phyloP scores from a whole-genome alignment of 345 rosid genomes.

The Chamaenerion angustifolium region DNA sequence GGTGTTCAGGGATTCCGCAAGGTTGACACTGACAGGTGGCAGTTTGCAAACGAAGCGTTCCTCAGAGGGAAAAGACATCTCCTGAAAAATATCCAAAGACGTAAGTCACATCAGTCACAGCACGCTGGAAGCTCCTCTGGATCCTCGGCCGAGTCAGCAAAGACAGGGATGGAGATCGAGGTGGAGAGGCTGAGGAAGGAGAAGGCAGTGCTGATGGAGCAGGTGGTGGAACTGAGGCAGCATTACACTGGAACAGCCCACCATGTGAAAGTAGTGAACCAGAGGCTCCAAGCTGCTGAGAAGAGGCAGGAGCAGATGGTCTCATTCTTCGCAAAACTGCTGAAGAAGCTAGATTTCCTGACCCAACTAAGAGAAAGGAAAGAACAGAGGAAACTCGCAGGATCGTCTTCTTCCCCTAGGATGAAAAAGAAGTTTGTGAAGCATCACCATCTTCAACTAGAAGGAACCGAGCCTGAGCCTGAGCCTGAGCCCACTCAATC shows the following conservation, averaged over 20 bases:
- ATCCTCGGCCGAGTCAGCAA: conserved; percentile 27
- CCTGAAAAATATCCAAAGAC: conserved; percentile 71
- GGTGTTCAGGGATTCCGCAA: conserved; percentile 69
- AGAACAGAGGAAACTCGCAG: conserved; percentile 25
- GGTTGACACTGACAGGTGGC: conserved; percentile 85
- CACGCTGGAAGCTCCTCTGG: conserved; percentile 39
- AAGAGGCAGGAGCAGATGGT: conserved; percentile 67
- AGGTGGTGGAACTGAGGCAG: conserved; percentile 47
- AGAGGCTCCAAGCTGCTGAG: conserved; percentile 56
- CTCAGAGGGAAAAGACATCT: conserved; percentile 68
- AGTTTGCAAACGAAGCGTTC: conserved; percentile 83
- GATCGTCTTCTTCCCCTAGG: conserved; percentile 15
- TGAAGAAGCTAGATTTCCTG: conserved; percentile 46
- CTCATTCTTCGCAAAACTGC: conserved; percentile 58
- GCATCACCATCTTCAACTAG: conserved; percentile 30
- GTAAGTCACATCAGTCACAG: conserved; percentile 56
- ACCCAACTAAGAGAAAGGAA: conserved; percentile 38
- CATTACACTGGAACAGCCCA: conserved; percentile 38
- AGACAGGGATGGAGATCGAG: conserved; percentile 38
- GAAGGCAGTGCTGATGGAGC: conserved; percentile 41
- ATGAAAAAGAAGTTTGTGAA: conserved; percentile 47
- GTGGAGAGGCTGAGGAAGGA: conserved; percentile 53
- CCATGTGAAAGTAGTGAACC: conserved; percentile 36
- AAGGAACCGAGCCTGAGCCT: conserved; percentile 15
- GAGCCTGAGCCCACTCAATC: conserved; percentile 10